phyloP scores from a whole-genome alignment of 495 filamentous ascomycete species.

The Venustampulla echinocandica region DNA sequence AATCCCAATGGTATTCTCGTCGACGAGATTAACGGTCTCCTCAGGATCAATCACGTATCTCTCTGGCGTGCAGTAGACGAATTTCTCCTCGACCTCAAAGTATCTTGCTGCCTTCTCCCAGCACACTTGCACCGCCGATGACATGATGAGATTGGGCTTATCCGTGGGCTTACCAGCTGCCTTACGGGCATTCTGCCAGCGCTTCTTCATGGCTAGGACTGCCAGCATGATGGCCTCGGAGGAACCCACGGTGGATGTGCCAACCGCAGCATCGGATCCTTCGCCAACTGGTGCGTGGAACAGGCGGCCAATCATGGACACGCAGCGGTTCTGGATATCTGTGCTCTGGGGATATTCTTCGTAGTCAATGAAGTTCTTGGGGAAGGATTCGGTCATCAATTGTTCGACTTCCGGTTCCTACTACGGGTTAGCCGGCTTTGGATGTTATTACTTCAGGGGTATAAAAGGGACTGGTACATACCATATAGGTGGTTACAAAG shows the following conservation, averaged over 20 bases:
- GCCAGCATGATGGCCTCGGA: conserved; percentile 89
- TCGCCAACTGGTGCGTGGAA: conserved; percentile 60
- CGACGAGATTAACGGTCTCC: conserved; percentile 72
- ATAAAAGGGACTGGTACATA: conserved; percentile 24
- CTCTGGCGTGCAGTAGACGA: conserved; percentile 71
- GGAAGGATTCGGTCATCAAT: conserved; percentile 79
- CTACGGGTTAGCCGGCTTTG: conserved; percentile 1
- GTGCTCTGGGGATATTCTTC: conserved; percentile 85
- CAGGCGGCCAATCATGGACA: conserved; percentile 86
- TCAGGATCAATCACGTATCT: conserved; percentile 83
- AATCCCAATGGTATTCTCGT: conserved; percentile 95
- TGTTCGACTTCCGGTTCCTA: conserved; percentile 79
- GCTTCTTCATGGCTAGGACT: conserved; percentile 89
- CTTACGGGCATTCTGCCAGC: conserved; percentile 78
- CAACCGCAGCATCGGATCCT: conserved; percentile 52
- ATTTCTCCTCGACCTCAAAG: conserved; percentile 86
- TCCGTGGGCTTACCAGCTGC: conserved; percentile 67
- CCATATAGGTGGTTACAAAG: conserved; percentile 86
- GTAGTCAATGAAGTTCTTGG: conserved; percentile 93
- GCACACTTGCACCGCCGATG: conserved; percentile 85
- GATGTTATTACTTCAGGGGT: background rate
- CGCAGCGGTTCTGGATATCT: conserved; percentile 86
- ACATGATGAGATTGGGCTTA: conserved; percentile 85
- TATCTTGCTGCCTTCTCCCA: conserved; percentile 96
- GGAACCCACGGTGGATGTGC: conserved; percentile 77